Evolutionary conservation across 2,329 filamentous ascomycete genomes (phyloP).

Genomic region (Scleromitrula shiraiana): DNA sequence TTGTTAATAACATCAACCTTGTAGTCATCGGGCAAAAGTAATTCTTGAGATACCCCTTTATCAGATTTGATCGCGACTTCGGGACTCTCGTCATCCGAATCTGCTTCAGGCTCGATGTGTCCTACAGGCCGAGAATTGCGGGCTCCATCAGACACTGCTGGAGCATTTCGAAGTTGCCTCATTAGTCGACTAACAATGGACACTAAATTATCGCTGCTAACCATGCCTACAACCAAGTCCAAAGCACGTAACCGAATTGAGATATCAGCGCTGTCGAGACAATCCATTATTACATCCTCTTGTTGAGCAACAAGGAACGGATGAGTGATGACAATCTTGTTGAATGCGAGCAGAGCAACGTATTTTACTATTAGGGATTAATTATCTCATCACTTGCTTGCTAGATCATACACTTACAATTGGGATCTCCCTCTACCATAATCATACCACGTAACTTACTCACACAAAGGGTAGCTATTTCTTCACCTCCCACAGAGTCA

Average conservation of each 20-base stretch:
- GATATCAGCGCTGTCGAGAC: conserved; percentile 91
- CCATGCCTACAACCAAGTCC: conserved; percentile 89
- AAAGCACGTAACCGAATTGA: conserved; percentile 90
- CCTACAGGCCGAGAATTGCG: conserved; percentile 38
- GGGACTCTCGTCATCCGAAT: conserved; percentile 49
- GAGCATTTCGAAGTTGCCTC: conserved; percentile 69
- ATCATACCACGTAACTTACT: conserved; percentile 92
- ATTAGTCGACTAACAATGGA: conserved; percentile 80
- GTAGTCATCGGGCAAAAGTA: conserved; percentile 78
- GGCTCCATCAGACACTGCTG: conserved; percentile 40
- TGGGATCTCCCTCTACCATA: conserved; percentile 85
- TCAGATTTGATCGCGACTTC: conserved; percentile 42
- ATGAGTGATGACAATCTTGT: conserved; percentile 85
- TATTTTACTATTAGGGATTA: conserved; percentile 67
- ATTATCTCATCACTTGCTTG: neutral
- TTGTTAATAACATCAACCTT: conserved; percentile 71
- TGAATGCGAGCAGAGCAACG: conserved; percentile 89
- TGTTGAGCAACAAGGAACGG: conserved; percentile 83
- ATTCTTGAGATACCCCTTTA: conserved; percentile 42
- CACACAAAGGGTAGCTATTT: conserved; percentile 87
- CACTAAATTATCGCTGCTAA: conserved; percentile 76
- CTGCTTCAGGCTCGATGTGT: conserved; percentile 30
- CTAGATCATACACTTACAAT: conserved; percentile 52
- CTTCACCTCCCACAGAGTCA: conserved; percentile 73
- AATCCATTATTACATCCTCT: conserved; percentile 92